A percentile compares a stretch with the other conserved stretches of the same genome.
These are phyloP conservation scores for Mortierella alpina DNA, from an alignment of 192 early-diverging fungal genomes.

Conservation along the genomic window DNA sequence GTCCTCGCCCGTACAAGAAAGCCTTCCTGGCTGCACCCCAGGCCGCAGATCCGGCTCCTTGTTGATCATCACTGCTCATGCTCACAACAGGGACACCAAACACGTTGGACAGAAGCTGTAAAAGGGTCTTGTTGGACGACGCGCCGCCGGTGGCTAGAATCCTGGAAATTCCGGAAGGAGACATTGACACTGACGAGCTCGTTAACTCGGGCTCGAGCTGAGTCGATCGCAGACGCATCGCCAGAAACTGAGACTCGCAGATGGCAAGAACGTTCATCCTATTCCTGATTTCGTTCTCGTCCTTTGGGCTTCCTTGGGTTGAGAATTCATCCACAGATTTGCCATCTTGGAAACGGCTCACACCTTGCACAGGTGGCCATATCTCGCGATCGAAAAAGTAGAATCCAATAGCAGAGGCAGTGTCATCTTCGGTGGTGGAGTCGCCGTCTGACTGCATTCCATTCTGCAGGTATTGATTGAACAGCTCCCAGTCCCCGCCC, in stretches of 20 bases:
- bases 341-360: slow-evolving; percentile 69
- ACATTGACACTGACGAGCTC: slow-evolving; percentile 14
- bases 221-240: slow-evolving; percentile 69
- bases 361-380: slow-evolving; percentile 74
- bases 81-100: slow-evolving; percentile 74
- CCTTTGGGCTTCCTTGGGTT: slow-evolving; percentile 20
- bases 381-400: slow-evolving; percentile 83
- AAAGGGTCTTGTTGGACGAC: slow-evolving; percentile 64
- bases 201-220: slow-evolving; percentile 28
- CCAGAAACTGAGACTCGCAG: slow-evolving; percentile 79
- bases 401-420: slow-evolving; percentile 65
- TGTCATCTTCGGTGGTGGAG: slow-evolving; percentile 1
- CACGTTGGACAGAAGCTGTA: slow-evolving; percentile 75
- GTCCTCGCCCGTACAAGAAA: slow-evolving; percentile 36
- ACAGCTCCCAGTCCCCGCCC: slow-evolving; percentile 67
- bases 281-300: neutral
- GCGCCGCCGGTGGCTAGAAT: slow-evolving; percentile 84
- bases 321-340: slow-evolving; percentile 53
- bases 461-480: slow-evolving; percentile 56
- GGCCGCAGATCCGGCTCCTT: slow-evolving; percentile 65
- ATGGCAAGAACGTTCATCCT: slow-evolving; percentile 68
- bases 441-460: slow-evolving; percentile 36
- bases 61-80: slow-evolving; percentile 15
- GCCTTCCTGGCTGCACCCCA: slow-evolving; percentile 72
- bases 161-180: slow-evolving; percentile 51